These are phyloP conservation scores for Schizosaccharomyces octosporus DNA, from an alignment of 805 yeast genomes.

Conservation along the genomic window DNA sequence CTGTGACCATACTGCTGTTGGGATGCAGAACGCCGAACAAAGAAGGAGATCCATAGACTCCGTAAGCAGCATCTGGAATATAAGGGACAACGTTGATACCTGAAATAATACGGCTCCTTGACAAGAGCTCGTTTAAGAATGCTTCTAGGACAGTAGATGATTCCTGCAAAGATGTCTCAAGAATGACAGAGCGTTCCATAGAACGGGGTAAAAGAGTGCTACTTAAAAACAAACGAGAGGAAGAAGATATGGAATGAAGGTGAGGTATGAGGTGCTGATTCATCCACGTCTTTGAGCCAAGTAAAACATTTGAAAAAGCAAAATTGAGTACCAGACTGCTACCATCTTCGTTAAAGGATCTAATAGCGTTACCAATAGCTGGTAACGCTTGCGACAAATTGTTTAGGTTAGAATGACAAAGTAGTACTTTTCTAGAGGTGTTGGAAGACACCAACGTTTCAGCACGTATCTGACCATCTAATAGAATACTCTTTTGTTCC, in stretches of 20 bases:
- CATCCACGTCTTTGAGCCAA: background rate
- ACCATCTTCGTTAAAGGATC: background rate
- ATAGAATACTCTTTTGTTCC: background rate
- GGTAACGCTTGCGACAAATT: background rate
- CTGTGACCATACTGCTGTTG: background rate
- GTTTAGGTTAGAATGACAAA: background rate
- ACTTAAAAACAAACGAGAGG: background rate
- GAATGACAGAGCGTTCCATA: background rate
- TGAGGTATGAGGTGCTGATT: background rate
- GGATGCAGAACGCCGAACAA: background rate
- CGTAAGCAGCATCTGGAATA: background rate
- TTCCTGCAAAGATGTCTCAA: background rate
- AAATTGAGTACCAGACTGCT: background rate
- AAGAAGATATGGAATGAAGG: background rate
- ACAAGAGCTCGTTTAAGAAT: background rate
- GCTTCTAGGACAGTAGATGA: background rate
- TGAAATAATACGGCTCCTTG: background rate
- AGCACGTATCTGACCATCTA: background rate
- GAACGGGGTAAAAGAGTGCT: background rate
- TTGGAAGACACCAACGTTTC: background rate
- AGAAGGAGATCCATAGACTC: background rate
- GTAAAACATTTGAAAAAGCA: background rate
- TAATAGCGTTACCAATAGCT: background rate
- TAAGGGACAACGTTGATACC: background rate
- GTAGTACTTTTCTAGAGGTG: background rate